A percentile compares a stretch with the other conserved stretches of the same genome.
phyloP scores from a whole-genome alignment of 805 yeast species.

The Priceomyces fermenticarens region DNA sequence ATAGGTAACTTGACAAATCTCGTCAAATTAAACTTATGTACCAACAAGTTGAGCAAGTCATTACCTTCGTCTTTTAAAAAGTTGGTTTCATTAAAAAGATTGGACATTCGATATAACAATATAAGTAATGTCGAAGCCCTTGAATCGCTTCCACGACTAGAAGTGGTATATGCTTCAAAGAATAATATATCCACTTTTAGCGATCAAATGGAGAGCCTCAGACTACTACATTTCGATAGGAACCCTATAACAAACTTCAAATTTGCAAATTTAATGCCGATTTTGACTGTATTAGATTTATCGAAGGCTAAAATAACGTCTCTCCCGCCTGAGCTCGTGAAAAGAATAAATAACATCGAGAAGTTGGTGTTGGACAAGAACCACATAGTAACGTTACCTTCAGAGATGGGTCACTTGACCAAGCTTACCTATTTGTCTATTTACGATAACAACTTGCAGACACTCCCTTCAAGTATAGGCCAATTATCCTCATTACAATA shows the following conservation, averaged over 20 bases:
- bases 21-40: conserved; percentile 69
- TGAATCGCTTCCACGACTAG: conserved; percentile 57
- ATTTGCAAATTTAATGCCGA: conserved; percentile 50
- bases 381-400: conserved; percentile 74
- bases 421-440: conserved; percentile 66
- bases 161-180: conserved; percentile 70
- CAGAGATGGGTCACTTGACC: conserved; percentile 56
- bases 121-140: conserved; percentile 53
- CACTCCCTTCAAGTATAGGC: conserved; percentile 66
- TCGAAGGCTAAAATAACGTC: conserved; percentile 80
- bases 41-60: conserved; percentile 56
- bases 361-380: conserved; percentile 76
- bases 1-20: conserved; percentile 59
- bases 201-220: conserved; percentile 58
- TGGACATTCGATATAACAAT: conserved; percentile 76
- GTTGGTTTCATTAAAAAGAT: conserved; percentile 56
- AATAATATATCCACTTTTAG: conserved; percentile 71
- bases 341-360: conserved; percentile 62
- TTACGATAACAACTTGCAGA: conserved; percentile 69
- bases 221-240: conserved; percentile 69
- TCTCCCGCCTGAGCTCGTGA: conserved; percentile 61
- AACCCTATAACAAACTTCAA: conserved; percentile 78
- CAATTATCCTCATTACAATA: conserved; percentile 55
- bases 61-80: conserved; percentile 53
- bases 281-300: conserved; percentile 69